Evolutionary conservation across 2,329 filamentous ascomycete species (phyloP), one percentile per base, ranked within the genome.

Genomic region (Pyrenochaeta sp.): DNA sequence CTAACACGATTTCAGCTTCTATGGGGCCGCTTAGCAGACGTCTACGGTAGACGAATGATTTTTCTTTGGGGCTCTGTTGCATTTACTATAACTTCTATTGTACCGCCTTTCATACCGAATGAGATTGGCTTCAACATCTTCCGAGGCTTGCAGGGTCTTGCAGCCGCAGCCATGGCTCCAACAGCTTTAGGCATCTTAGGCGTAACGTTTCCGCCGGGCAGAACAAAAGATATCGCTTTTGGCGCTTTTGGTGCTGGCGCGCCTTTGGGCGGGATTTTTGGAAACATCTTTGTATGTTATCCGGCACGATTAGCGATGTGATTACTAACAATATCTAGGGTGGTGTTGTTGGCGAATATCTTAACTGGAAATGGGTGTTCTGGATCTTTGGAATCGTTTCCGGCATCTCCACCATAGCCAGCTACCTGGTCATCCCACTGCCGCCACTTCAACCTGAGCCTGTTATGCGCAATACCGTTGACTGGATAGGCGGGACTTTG

Each of bases 101-200:
- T 84, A 12, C 87, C 88, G 59, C 87, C 89, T 0, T 90, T 91
- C 66, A 73, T 90, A 13, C 84, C 83, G 0, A 87, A 87, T 58
- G 89, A 91, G 73, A 87, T 91, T 58, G 85, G 83, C 5, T 90
- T 91, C 70, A 84, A 90, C 69, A 56, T 91, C 1, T 86, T 91
- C 65, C 81, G 89, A 2, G 89, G 84, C 0, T 77, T 91, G 7
- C 88, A 91, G 62, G 89, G 89, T 1, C 72, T 91, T 10, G 88
- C 88, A 1, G 86, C 87, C 27, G 89, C 89, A 1, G 87, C 88
- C 15, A 91, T 90, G 68, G 87, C 91, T 0, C 89, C 89, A 0
- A 90, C 88, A 0, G 89, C 89, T 0, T 86, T 91, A 68, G 89
- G 89, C 0, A 91, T 91, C 39, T 74, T 91, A 2, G 88, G 88